Evolutionary conservation across 441 rosid species (phyloP).

Genomic region (Adansonia grandidieri): DNA sequence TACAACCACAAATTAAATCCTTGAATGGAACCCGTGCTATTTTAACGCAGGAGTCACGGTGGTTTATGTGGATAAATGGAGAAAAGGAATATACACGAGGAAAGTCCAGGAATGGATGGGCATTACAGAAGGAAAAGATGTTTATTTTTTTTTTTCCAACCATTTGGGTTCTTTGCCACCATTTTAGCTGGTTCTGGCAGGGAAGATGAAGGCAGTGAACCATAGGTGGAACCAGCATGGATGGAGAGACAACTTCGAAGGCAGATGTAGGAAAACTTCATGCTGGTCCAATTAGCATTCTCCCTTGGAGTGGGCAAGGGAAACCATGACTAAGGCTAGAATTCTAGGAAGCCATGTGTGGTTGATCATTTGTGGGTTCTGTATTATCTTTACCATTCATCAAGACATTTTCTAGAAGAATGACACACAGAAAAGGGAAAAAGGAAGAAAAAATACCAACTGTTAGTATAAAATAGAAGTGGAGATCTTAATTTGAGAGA

Average conservation of each 20-base stretch:
- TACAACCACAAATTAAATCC: too few relatives aligned
- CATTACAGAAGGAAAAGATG: slow-evolving; percentile 61
- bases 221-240: slow-evolving; percentile 94
- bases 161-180: slow-evolving; percentile 81
- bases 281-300: slow-evolving; percentile 75
- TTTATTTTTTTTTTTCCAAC: slow-evolving; percentile 26
- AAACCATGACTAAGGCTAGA: slow-evolving; percentile 77
- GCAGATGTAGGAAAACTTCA: slow-evolving; percentile 68
- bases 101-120: slow-evolving; percentile 80
- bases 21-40: slow-evolving; percentile 50
- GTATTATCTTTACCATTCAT: slow-evolving; percentile 66
- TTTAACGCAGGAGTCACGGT: slow-evolving; percentile 87
- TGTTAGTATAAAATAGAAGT: too few relatives aligned
- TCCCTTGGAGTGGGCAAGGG: slow-evolving; percentile 88
- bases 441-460: too few relatives aligned
- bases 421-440: background rate
- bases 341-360: slow-evolving; percentile 62
- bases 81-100: slow-evolving; percentile 51
- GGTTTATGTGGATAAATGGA: slow-evolving; percentile 68
- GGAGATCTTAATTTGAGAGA: too few relatives aligned
- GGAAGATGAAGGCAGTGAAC: slow-evolving; percentile 66
- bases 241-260: slow-evolving; percentile 72
- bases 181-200: slow-evolving; percentile 66
- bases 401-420: slow-evolving; percentile 56
- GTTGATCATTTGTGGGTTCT: slow-evolving; percentile 87